Evolutionary conservation across 768 basidiomycete species (phyloP).

Genomic region (Lactarius tabidus): DNA sequence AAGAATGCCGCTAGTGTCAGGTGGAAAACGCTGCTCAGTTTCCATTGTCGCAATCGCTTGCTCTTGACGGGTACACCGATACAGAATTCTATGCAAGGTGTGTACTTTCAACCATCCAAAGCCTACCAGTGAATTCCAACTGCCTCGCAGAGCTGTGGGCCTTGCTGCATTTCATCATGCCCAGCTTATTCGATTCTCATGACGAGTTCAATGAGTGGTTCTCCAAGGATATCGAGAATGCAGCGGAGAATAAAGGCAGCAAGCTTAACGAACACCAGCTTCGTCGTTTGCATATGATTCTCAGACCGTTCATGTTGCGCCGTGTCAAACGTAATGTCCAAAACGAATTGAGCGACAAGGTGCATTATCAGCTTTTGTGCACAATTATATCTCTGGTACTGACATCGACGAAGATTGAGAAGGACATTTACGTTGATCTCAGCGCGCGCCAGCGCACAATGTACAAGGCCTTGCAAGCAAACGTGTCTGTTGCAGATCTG

Average conservation of each 20-base stretch:
- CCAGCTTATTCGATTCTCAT: slow-evolving; percentile 96
- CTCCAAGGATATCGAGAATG: slow-evolving; percentile 97
- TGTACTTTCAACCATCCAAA: slow-evolving; percentile 24
- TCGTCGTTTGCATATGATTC: slow-evolving; percentile 93
- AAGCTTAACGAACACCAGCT: slow-evolving; percentile 94
- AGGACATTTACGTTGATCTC: slow-evolving; percentile 90
- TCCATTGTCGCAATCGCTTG: slow-evolving; percentile 93
- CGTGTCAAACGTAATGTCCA: slow-evolving; percentile 99
- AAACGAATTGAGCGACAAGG: slow-evolving; percentile 99
- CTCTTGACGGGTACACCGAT: slow-evolving; percentile 97
- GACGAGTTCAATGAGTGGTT: slow-evolving; percentile 99
- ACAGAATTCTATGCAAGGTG: slow-evolving; percentile 99
- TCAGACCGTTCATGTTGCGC: slow-evolving; percentile 98
- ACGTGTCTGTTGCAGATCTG: slow-evolving; percentile 92
- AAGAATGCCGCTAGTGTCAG: slow-evolving; percentile 94
- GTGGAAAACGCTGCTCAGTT: slow-evolving; percentile 95
- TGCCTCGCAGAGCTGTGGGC: slow-evolving; percentile 84
- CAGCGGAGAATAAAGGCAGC: slow-evolving; percentile 84
- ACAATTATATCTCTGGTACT: background rate
- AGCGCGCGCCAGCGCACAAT: slow-evolving; percentile 88
- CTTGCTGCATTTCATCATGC: slow-evolving; percentile 99
- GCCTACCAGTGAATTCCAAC: background rate
- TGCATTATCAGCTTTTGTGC: slow-evolving; percentile 30
- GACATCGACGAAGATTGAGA: slow-evolving; percentile 70
- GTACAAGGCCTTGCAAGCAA: slow-evolving; percentile 85